These are phyloP conservation scores for Discostella stelligera DNA, from an alignment of 352 stramenopile genomes.

Conservation along the genomic window DNA sequence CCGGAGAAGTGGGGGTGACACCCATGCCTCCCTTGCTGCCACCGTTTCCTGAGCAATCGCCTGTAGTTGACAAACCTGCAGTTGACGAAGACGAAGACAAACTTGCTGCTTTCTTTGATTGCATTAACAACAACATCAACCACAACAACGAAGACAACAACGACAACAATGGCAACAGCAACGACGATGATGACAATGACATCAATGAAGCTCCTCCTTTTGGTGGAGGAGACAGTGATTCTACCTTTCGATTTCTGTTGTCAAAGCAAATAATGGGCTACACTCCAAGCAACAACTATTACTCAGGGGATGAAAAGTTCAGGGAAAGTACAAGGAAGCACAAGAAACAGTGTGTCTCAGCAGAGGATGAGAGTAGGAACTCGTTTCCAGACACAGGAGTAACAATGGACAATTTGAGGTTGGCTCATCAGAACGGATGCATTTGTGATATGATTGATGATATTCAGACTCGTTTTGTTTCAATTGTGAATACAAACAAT, in stretches of 20 bases:
- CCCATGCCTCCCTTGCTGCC: too few relatives aligned
- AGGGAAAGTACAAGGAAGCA: neutral
- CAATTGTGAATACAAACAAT: neutral
- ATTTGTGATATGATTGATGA: neutral
- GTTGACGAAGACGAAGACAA: too few relatives aligned
- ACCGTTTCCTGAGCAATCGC: too few relatives aligned
- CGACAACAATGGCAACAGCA: too few relatives aligned
- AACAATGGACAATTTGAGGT: neutral
- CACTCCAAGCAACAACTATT: neutral
- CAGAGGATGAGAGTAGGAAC: neutral
- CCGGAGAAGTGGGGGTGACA: too few relatives aligned
- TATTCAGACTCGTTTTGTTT: neutral
- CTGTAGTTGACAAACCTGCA: too few relatives aligned
- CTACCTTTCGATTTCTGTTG: neutral
- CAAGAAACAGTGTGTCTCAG: neutral
- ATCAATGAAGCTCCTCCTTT: too few relatives aligned
- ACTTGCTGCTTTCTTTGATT: too few relatives aligned
- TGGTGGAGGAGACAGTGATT: too few relatives aligned
- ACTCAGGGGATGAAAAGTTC: neutral
- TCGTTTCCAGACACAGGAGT: neutral
- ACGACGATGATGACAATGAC: too few relatives aligned
- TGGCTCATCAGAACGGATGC: neutral
- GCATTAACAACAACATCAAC: too few relatives aligned
- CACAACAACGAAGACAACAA: too few relatives aligned
- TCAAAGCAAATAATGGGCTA: neutral